Evolutionary conservation across 495 filamentous ascomycete genomes (phyloP).

Genomic region (Xylaria acuta): DNA sequence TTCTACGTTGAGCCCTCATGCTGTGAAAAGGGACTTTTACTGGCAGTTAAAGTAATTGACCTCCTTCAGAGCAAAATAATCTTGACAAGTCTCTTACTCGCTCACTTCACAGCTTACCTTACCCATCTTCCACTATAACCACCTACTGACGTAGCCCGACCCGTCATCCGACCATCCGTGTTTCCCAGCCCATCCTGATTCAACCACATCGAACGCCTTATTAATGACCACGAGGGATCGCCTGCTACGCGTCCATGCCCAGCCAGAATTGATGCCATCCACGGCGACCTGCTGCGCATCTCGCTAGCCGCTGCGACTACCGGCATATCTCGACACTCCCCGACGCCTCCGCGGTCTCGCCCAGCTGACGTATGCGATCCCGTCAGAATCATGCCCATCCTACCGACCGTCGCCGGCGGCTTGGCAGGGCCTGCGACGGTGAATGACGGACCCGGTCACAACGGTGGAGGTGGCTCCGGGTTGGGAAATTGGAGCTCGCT

Average conservation of each 20-base stretch:
- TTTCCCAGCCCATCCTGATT: background rate
- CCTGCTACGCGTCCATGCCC: slow-evolving; percentile 24
- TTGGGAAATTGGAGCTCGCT: slow-evolving; percentile 85
- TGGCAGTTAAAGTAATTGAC: background rate
- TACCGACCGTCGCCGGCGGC: slow-evolving; percentile 25
- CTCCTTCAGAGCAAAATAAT: background rate
- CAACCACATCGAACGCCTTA: background rate
- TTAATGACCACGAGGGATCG: slow-evolving; percentile 24
- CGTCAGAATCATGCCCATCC: slow-evolving; percentile 27
- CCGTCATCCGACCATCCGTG: slow-evolving; percentile 6
- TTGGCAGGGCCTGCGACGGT: slow-evolving; percentile 26
- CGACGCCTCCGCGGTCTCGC: slow-evolving; percentile 7
- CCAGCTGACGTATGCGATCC: slow-evolving; percentile 16
- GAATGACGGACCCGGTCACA: slow-evolving; percentile 47
- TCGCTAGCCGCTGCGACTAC: slow-evolving; percentile 18
- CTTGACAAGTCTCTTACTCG: background rate
- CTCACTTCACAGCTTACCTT: background rate
- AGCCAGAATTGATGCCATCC: slow-evolving; percentile 21
- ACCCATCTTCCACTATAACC: background rate
- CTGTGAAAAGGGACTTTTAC: background rate
- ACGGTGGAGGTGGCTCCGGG: slow-evolving; percentile 48
- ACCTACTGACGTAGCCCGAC: slow-evolving; percentile 4
- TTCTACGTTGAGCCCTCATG: background rate
- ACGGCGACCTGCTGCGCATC: slow-evolving; percentile 15
- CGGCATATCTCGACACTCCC: background rate